Conservation (phyloP, 345 rosid genomes). For the Rhodomyrtus tomentosa region DNA sequence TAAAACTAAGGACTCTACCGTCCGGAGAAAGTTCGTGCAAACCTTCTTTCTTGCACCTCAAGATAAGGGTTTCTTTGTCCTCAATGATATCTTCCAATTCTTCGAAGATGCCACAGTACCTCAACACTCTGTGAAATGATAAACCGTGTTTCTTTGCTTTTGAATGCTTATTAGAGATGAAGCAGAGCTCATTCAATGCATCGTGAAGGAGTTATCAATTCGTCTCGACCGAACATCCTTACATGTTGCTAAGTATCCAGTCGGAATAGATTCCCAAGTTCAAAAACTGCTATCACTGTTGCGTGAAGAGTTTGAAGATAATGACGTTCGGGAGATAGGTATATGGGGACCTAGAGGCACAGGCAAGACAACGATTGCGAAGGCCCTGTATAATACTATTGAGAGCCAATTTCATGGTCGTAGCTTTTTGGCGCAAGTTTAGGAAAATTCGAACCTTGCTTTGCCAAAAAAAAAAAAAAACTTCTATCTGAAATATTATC, state of each 20-base stretch:
- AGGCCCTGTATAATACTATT: not conserved
- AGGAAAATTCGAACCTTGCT: not conserved
- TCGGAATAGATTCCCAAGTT: not conserved
- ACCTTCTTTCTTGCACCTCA: constrained; percentile 96
- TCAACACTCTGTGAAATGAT: constrained; percentile 25
- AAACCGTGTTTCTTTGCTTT: not conserved
- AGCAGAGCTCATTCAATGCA: not conserved
- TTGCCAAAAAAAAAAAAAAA: not conserved
- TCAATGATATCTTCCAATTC: constrained; percentile 83
- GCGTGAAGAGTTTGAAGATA: not conserved
- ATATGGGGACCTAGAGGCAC: not conserved
- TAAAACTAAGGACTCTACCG: constrained; percentile 46
- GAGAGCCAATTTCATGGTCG: rapidly evolving
- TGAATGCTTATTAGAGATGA: not conserved
- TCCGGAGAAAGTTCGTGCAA: constrained; percentile 68
- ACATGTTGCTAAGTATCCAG: not conserved
- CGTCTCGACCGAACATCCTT: not conserved
- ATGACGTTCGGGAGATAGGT: not conserved
- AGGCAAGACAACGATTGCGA: not conserved
- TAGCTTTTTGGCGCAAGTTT: not conserved
- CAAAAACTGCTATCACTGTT: not conserved
- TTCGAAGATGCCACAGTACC: constrained; percentile 34
- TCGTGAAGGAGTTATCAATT: not conserved
- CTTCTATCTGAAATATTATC: not conserved
- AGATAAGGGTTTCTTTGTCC: constrained; percentile 83